phyloP scores from a whole-genome alignment of 192 early-diverging fungal genomes.

The Powellomyces hirtus region DNA sequence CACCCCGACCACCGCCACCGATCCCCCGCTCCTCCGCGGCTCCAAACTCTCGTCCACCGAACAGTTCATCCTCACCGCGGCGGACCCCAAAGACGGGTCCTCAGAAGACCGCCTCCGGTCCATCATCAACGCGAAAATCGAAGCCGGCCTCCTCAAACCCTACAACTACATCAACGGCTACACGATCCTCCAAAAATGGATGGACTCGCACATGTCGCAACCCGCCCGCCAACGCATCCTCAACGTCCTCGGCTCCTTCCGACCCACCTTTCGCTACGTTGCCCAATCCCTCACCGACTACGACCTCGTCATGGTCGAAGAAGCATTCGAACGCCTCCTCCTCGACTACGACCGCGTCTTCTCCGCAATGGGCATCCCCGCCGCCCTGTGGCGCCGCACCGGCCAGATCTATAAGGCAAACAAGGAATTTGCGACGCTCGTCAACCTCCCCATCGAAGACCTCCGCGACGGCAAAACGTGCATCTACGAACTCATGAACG shows the following conservation, averaged over 20 bases:
- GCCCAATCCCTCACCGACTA: slow-evolving; percentile 90
- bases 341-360: slow-evolving; percentile 94
- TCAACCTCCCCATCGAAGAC: slow-evolving; percentile 78
- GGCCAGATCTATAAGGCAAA: slow-evolving; percentile 97
- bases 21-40: neutral
- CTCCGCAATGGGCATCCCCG: slow-evolving; percentile 90
- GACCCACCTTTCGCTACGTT: slow-evolving; percentile 83
- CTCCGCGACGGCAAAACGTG: slow-evolving; percentile 69
- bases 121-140: slow-evolving; percentile 93
- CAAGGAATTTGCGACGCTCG: slow-evolving; percentile 88
- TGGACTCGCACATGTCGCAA: slow-evolving; percentile 82
- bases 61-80: slow-evolving; percentile 87
- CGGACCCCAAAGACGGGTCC: slow-evolving; percentile 78
- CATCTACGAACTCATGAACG: slow-evolving; percentile 71
- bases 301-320: slow-evolving; percentile 92
- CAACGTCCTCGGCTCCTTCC: slow-evolving; percentile 83
- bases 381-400: slow-evolving; percentile 93
- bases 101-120: slow-evolving; percentile 82
- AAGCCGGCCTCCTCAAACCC: slow-evolving; percentile 93
- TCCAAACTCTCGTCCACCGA: slow-evolving; percentile 62
- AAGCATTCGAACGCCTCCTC: slow-evolving; percentile 90
- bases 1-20: neutral
- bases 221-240: slow-evolving; percentile 74
- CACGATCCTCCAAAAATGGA: slow-evolving; percentile 81
- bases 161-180: slow-evolving; percentile 95